Conservation (phyloP, 2,329 filamentous ascomycete species). For the Calonectria pseudoturangicola region DNA sequence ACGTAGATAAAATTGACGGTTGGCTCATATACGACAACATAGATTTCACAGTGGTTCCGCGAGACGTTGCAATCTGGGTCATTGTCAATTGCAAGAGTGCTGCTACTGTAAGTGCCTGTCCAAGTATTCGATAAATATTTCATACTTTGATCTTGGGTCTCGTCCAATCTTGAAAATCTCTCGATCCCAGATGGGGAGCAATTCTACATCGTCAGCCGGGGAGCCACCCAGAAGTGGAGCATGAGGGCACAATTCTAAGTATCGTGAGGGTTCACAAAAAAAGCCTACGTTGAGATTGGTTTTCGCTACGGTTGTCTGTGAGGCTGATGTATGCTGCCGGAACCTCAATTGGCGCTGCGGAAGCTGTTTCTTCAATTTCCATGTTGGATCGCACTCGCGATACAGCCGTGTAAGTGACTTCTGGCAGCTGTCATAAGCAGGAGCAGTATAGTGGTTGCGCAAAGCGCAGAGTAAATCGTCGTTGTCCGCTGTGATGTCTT, state of each 20-base stretch:
- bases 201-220: slow-evolving; percentile 44
- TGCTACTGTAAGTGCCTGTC: slow-evolving; percentile 46
- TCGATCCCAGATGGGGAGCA: slow-evolving; percentile 56
- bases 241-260: slow-evolving; percentile 16
- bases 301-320: slow-evolving; percentile 49
- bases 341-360: slow-evolving; percentile 34
- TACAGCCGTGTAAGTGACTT: slow-evolving; percentile 47
- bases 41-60: slow-evolving; percentile 73
- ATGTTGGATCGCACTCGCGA: slow-evolving; percentile 42
- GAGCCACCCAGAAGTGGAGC: slow-evolving; percentile 37
- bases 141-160: slow-evolving; percentile 59
- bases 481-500: neutral
- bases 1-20: slow-evolving; percentile 69
- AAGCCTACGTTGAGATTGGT: slow-evolving; percentile 54
- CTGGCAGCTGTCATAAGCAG: slow-evolving; percentile 25
- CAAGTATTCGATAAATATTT: neutral
- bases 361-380: slow-evolving; percentile 40
- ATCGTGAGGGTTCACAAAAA: slow-evolving; percentile 27
- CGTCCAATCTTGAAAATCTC: slow-evolving; percentile 61
- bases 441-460: slow-evolving; percentile 33
- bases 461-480: neutral
- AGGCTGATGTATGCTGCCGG: slow-evolving; percentile 55
- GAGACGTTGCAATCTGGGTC: slow-evolving; percentile 66
- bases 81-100: slow-evolving; percentile 62
- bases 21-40: slow-evolving; percentile 71